These are phyloP conservation scores for Ziziphus jujuba DNA, from an alignment of 306 rosid genomes.

Conservation along the genomic window DNA sequence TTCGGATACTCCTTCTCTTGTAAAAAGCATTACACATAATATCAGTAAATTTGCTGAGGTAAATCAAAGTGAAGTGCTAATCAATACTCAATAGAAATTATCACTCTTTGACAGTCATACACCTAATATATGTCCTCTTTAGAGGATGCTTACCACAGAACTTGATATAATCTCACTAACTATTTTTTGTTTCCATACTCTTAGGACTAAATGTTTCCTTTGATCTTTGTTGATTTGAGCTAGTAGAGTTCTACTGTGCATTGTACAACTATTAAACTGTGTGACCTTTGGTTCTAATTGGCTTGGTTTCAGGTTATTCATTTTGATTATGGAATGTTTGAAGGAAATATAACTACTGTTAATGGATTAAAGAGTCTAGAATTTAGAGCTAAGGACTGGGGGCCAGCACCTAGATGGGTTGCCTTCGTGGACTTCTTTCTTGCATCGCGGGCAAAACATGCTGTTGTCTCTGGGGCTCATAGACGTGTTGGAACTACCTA, in stretches of 20 bases:
- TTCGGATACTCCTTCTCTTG: slow-evolving; percentile 81
- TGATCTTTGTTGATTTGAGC: not conserved
- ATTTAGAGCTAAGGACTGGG: slow-evolving; percentile 93
- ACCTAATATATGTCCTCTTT: not conserved
- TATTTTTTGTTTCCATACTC: not conserved
- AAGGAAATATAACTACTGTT: slow-evolving; percentile 52
- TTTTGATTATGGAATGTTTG: slow-evolving; percentile 76
- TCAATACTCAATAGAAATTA: not conserved
- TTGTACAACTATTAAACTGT: not conserved
- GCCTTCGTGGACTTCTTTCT: slow-evolving; percentile 97
- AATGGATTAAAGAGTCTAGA: slow-evolving; percentile 49
- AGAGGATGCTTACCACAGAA: not conserved
- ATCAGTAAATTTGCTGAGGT: slow-evolving; percentile 88
- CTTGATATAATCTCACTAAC: not conserved
- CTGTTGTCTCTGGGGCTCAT: slow-evolving; percentile 86
- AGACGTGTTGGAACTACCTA: slow-evolving; percentile 94
- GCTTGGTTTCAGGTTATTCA: slow-evolving; percentile 62
- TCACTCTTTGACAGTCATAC: not conserved
- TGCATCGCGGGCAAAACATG: slow-evolving; percentile 81
- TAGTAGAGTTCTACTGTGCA: not conserved
- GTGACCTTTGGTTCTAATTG: slow-evolving; percentile 5
- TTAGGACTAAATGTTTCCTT: slow-evolving; percentile 1
- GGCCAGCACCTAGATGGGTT: slow-evolving; percentile 99
- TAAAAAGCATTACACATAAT: slow-evolving; percentile 50
- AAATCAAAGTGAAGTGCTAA: slow-evolving; percentile 16